Conservation (phyloP, 1,139 yeast genomes). For the Diutina catenulata region DNA sequence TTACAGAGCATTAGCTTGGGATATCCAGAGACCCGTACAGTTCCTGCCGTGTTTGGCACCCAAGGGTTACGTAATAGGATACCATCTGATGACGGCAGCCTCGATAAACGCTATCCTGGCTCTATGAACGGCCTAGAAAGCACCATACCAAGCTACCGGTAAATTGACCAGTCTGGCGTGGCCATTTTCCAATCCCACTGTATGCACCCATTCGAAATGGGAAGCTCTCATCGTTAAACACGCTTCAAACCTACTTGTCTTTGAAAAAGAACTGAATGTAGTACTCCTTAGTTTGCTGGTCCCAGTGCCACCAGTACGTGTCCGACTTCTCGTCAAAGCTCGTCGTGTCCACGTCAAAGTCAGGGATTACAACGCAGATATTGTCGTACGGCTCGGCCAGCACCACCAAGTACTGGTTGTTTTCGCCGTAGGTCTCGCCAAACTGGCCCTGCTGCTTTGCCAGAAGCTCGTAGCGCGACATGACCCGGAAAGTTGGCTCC, state of each 20-base stretch:
- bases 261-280: constrained; percentile 56
- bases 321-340: constrained; percentile 23
- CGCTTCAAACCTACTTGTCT: not conserved
- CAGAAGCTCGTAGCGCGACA: constrained; percentile 64
- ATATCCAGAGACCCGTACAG: no score
- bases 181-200: no score
- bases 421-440: constrained; percentile 17
- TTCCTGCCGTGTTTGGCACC: no score
- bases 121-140: no score
- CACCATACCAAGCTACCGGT: no score
- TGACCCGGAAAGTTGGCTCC: constrained; percentile 56
- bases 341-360: constrained; percentile 38
- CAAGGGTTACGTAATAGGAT: no score
- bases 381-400: constrained; percentile 83
- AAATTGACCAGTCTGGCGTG: no score
- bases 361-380: constrained; percentile 58
- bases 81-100: no score
- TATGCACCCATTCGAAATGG: no score
- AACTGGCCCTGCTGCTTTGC: constrained; percentile 26
- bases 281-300: constrained; percentile 53
- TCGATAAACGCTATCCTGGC: no score
- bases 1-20: no score
- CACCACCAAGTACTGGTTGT: constrained; percentile 55
- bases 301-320: constrained; percentile 61
- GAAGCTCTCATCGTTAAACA: no score